Base-by-base conservation (phyloP, 1,284 basidiomycete species). In the Cryptococcus sp. region DNA sequence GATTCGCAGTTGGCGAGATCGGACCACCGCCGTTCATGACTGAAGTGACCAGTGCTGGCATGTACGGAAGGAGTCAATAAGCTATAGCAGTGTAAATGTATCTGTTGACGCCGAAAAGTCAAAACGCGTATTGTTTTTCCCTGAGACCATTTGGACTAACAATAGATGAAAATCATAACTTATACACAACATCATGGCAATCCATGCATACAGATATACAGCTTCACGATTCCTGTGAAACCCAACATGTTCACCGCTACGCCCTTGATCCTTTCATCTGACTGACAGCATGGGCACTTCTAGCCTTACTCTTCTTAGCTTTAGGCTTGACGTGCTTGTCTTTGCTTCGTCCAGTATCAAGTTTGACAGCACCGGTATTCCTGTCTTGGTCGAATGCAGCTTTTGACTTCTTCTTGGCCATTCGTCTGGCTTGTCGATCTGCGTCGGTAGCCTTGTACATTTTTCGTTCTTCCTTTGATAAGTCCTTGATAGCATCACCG, bases 391-490 rank as follows among this genome's bases (percentile, higher is more conserved):
- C 62, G 43, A 59, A 28, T 4, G 52, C 52, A 14, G 56, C 48
- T 45, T 62, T 63, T 46, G 82, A 78, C 74, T 86, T 85, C 76
- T 93, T 93, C 83, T 96, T 96, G 44, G 88, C 88, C 65, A 92
- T 69, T 48, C 92, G 80, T 48, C 92, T 78, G 40, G 86, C 87
- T 43, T 90, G 78, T 40, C 92, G 83, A 49, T 88, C 87, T 0
- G 83, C 79, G 66, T 96, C 86, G 16, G 80, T 65, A 0, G 84
- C 79, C 75, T 97, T 97, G 62, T 79, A 83, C 41, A 81, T 77
- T 77, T 93, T 94, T 53, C 92, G 82, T 57, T 87, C 86, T 11
- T 88, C 86, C 73, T 92, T 92, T n/a, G 85, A 81, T 34, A 94
- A 76, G 45, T 83, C 79, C 28, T 81, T 83, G 40, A 96, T 77